Evolutionary conservation across 805 yeast species (phyloP).

Genomic region (Saccharomycopsis malanga): DNA sequence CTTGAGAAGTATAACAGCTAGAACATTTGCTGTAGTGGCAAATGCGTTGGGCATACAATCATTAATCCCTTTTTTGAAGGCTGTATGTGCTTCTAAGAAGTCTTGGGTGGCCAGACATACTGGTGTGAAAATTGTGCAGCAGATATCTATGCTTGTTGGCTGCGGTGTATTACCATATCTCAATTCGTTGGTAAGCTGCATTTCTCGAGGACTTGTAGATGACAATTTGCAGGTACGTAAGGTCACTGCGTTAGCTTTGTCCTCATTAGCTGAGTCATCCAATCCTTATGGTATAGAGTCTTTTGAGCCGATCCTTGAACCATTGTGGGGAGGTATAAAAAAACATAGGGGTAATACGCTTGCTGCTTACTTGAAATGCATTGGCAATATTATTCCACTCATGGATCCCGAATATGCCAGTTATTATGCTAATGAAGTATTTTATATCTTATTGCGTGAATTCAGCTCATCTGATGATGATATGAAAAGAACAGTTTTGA

Average conservation of each 20-base stretch:
- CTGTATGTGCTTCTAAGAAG: slow-evolving; percentile 69
- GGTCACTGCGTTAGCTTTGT: slow-evolving; percentile 62
- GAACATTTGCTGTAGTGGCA: slow-evolving; percentile 80
- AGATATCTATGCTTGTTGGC: slow-evolving; percentile 61
- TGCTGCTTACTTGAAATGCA: slow-evolving; percentile 68
- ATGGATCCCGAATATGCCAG: slow-evolving; percentile 80
- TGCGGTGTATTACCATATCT: slow-evolving; percentile 71
- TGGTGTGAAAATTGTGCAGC: slow-evolving; percentile 71
- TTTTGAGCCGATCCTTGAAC: slow-evolving; percentile 64
- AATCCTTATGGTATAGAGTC: slow-evolving; percentile 88
- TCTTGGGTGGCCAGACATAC: slow-evolving; percentile 81
- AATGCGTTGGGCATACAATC: slow-evolving; percentile 66
- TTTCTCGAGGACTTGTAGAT: slow-evolving; percentile 54
- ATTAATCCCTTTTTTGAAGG: slow-evolving; percentile 71
- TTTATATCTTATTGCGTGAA: slow-evolving; percentile 61
- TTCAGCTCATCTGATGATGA: slow-evolving; percentile 81
- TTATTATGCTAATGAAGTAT: slow-evolving; percentile 68
- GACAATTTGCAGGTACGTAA: slow-evolving; percentile 61
- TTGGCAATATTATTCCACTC: slow-evolving; percentile 75
- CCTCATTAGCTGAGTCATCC: slow-evolving; percentile 73
- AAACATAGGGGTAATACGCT: slow-evolving; percentile 71
- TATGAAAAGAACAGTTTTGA: slow-evolving; percentile 67
- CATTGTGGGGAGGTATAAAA: slow-evolving; percentile 73
- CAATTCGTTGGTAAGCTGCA: slow-evolving; percentile 54
- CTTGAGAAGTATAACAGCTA: slow-evolving; percentile 65